Conservation (phyloP, 345 rosid genomes). For the Eucalyptus decipiens region DNA sequence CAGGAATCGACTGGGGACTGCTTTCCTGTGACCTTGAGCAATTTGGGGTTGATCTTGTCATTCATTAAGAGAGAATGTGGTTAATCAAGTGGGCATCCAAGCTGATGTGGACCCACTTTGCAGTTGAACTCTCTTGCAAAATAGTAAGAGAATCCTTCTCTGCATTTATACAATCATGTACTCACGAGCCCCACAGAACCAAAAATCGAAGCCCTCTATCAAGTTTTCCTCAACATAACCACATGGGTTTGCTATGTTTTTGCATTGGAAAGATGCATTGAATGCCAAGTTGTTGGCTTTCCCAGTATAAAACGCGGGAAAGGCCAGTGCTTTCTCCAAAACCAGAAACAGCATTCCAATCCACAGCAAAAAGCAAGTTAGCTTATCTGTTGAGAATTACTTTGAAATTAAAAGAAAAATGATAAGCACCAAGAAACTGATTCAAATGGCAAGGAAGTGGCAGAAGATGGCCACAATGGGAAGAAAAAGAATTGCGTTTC, state of each 20-base stretch:
- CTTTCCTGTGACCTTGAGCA: neutral
- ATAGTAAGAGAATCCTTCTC: neutral
- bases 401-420: neutral
- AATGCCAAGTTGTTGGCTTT: neutral
- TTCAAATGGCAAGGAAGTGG: slow-evolving; percentile 2
- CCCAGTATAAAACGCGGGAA: neutral
- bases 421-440: slow-evolving; percentile 1
- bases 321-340: neutral
- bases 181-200: neutral
- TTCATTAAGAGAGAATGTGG: neutral
- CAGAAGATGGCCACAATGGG: neutral
- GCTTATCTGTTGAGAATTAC: neutral
- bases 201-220: neutral
- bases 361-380: neutral
- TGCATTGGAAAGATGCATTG: neutral
- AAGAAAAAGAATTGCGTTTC: neutral
- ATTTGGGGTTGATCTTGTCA: neutral
- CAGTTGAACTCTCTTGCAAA: neutral
- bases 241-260: neutral
- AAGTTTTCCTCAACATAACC: neutral
- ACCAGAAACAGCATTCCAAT: neutral
- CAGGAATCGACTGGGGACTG: neutral
- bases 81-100: neutral
- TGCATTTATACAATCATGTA: neutral
- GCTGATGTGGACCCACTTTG: neutral